phyloP scores from a whole-genome alignment of 352 stramenopile genomes.

The Pythium rishiriense region DNA sequence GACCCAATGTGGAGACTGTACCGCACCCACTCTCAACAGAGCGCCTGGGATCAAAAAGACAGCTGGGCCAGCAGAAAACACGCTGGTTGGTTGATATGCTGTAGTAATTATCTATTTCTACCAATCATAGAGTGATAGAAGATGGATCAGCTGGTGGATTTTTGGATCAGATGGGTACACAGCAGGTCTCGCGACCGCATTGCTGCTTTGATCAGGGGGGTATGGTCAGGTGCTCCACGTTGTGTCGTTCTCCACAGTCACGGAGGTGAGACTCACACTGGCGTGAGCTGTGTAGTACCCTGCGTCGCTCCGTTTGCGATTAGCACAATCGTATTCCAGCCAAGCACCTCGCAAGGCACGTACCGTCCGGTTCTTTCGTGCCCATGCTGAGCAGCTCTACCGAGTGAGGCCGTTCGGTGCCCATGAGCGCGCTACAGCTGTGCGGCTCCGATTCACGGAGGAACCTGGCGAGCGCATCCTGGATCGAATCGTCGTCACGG shows the following conservation, averaged over 20 bases:
- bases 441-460: slow-evolving; percentile 13
- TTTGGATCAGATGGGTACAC: not conserved
- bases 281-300: slow-evolving; percentile 15
- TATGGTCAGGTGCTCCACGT: not conserved
- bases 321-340: too few relatives aligned
- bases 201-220: too few relatives aligned
- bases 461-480: slow-evolving; percentile 32
- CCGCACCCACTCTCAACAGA: slow-evolving; percentile 3
- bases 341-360: too few relatives aligned
- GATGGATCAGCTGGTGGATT: not conserved
- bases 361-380: slow-evolving; percentile 38
- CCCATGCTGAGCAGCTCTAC: slow-evolving; percentile 42
- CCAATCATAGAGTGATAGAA: not conserved
- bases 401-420: slow-evolving; percentile 24
- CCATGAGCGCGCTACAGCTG: slow-evolving; percentile 8
- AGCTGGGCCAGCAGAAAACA: not conserved
- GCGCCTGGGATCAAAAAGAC: not conserved
- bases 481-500: slow-evolving; percentile 18
- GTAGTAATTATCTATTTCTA: not conserved
- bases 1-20: not conserved
- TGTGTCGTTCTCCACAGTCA: too few relatives aligned
- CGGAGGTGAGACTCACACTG: slow-evolving; percentile 5
- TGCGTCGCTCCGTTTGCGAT: too few relatives aligned
- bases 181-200: not conserved
- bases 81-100: not conserved